Base-by-base conservation (phyloP, 768 basidiomycete genomes). In the Amanita rimosa region DNA sequence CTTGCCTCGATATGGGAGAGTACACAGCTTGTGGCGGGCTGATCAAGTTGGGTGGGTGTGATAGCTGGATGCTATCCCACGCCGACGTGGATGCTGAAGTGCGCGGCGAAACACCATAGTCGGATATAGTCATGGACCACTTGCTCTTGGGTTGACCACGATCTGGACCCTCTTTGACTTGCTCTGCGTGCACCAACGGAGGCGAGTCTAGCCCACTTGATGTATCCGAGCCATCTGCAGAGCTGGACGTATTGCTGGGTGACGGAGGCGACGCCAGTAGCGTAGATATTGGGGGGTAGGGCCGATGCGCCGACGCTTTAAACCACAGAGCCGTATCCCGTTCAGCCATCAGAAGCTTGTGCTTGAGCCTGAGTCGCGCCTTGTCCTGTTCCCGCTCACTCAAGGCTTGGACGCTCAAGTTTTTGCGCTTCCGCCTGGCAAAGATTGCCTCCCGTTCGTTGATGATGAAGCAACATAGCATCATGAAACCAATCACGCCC, bases 111-210 rank as follows among this genome's bases (percentile, higher is more conserved):
- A 22, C 37, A 16, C 46, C 48, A 34, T 41, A 49, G 22, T 49
- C 48, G 10, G 48, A 49, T 27, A 42, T 49, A 2, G 48, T 49
- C 39, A 49, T 49, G 17, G 48, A 49, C 48, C 48, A 49, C 19
- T 49, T 49, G 39, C 48, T 49, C 29, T 19, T 37, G 3, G 45
- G 45, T 16, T 46, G 36, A 34, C 36, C 13, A 31, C 13, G 13
- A 8, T n/a, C 14, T 19, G 13, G 7, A 9, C 21, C 11, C 8
- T 46, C 45, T 3, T 36, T 16, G 9, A 22, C 34, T 21, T 14
- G 2, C 13, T 41, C 24, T 22, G 19, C 40, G 3, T 41, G 40
- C 40, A 41, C 13, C 40, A 22, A 7, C 13, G 11, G 26, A 14
- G 40, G 22, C 9, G 22, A 22, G 14, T 41, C 24, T 26, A n/a